These are phyloP conservation scores for Crepidotus variabilis DNA, from an alignment of 768 basidiomycete genomes.

Conservation along the genomic window DNA sequence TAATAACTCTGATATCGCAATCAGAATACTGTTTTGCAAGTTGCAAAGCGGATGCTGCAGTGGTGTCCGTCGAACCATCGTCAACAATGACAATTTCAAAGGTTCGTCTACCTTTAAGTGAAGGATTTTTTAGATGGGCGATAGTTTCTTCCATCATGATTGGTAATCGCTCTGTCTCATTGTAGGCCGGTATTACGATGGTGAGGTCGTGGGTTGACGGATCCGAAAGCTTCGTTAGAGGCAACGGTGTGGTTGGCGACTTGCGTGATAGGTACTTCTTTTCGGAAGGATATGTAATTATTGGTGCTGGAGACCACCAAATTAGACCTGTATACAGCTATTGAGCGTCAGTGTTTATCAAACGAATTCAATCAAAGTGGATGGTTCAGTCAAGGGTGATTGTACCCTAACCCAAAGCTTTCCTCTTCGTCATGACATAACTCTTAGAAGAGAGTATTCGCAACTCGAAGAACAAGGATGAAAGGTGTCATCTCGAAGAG, in stretches of 20 bases:
- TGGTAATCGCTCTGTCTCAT: constrained; percentile 81
- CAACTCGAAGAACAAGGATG: constrained; percentile 95
- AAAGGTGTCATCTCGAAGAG: constrained; percentile 55
- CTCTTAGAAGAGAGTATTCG: constrained; percentile 42
- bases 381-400: constrained; percentile 35
- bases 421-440: constrained; percentile 69
- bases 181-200: constrained; percentile 89
- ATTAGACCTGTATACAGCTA: constrained; percentile 71
- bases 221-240: constrained; percentile 54
- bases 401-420: constrained; percentile 43
- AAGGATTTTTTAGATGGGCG: constrained; percentile 47
- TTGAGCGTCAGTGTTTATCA: constrained; percentile 13
- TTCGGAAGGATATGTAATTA: constrained; percentile 63
- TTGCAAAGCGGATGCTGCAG: constrained; percentile 57
- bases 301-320: constrained; percentile 69
- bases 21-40: constrained; percentile 55
- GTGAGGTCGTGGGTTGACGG: constrained; percentile 64
- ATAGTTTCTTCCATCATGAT: constrained; percentile 79
- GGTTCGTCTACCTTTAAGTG: constrained; percentile 39
- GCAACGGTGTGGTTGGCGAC: constrained; percentile 50
- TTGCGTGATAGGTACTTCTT: constrained; percentile 58
- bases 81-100: constrained; percentile 88
- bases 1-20: constrained; percentile 73
- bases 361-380: constrained; percentile 2
- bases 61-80: constrained; percentile 83